Evolutionary conservation across 2,329 filamentous ascomycete genomes (phyloP), one percentile per base, ranked within the genome.

Genomic region (Pseudocercospora musae): DNA sequence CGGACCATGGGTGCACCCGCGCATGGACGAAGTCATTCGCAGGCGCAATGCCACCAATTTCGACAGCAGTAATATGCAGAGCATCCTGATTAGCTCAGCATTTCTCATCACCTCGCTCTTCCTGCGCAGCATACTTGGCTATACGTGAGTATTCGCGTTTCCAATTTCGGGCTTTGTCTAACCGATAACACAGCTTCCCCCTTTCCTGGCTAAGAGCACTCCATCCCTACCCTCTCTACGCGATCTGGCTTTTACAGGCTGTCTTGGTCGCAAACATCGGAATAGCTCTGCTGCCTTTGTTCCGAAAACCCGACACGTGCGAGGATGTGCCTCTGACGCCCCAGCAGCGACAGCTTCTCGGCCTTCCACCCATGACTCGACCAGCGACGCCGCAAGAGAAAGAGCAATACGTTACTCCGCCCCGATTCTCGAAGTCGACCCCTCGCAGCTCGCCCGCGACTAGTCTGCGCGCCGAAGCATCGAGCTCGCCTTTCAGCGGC

Each of bases 261-360:
- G 76, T 89, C 71, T 74, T 81, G 66, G 60, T 76, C 57, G 46
- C 70, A 63, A 96, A 96, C 77, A 89, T 96, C 58, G 74, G 80
- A 65, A 71, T 88, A 59, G 90, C 92, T 40, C 79, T 91, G 61
- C 80, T 87, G 50, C 95, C 94, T 2, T 83, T 96, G 11, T 77
- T 92, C 71, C 85, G 88, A 66, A 82, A 84, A 48, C 83, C 82
- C 69, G 95, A 98, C 76, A 85, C 92, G 66, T 84, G 97, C 66
- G 82, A 87, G 76, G 95, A 99, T 75, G 96, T 99, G 56, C 87
- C 94, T 64, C 84, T 99, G 68, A 97, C 94, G 0, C 88, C 91
- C n/a, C 87, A 88, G 11, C 95, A 98, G 80, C 89, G 94, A 64
- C 84, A 88, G 66, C 84, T 96, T 13, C 86, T 99, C 57, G 93